phyloP scores from a whole-genome alignment of 1,139 yeast species.

The Taphrina flavorubra region DNA sequence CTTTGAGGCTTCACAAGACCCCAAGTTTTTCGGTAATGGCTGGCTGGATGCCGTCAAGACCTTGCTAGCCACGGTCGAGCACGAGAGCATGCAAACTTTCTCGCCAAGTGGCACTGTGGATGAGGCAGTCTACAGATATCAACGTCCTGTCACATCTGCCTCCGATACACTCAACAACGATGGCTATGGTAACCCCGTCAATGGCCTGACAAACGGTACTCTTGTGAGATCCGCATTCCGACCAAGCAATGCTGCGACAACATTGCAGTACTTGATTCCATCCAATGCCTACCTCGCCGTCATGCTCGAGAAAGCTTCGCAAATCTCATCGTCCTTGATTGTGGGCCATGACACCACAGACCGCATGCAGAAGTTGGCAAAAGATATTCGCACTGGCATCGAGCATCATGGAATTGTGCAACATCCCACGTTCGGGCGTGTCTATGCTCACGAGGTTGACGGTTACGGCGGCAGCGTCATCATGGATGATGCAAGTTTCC shows the following conservation, averaged over 20 bases:
- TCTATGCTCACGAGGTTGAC: slow-evolving; percentile 86
- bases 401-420: slow-evolving; percentile 66
- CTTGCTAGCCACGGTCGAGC: slow-evolving; percentile 60
- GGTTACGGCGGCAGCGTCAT: slow-evolving; percentile 76
- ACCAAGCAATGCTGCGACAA: slow-evolving; percentile 89
- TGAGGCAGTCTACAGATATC: slow-evolving; percentile 66
- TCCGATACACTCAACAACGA: slow-evolving; percentile 78
- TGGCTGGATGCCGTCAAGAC: slow-evolving; percentile 70
- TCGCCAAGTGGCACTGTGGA: slow-evolving; percentile 60
- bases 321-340: slow-evolving; percentile 7
- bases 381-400: slow-evolving; percentile 62
- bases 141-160: slow-evolving; percentile 67
- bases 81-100: slow-evolving; percentile 71
- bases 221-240: slow-evolving; percentile 83
- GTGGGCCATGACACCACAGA: not conserved
- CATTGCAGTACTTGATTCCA: slow-evolving; percentile 79
- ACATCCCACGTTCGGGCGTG: slow-evolving; percentile 74
- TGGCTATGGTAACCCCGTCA: slow-evolving; percentile 86
- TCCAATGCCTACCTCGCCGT: slow-evolving; percentile 80
- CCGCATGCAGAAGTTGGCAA: slow-evolving; percentile 54
- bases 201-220: slow-evolving; percentile 61
- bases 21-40: slow-evolving; percentile 58
- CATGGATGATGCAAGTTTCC: slow-evolving; percentile 93
- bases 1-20: slow-evolving; percentile 60
- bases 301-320: slow-evolving; percentile 56